Conservation (phyloP, 148 eudicot genomes). For the Beta vulgaris region DNA sequence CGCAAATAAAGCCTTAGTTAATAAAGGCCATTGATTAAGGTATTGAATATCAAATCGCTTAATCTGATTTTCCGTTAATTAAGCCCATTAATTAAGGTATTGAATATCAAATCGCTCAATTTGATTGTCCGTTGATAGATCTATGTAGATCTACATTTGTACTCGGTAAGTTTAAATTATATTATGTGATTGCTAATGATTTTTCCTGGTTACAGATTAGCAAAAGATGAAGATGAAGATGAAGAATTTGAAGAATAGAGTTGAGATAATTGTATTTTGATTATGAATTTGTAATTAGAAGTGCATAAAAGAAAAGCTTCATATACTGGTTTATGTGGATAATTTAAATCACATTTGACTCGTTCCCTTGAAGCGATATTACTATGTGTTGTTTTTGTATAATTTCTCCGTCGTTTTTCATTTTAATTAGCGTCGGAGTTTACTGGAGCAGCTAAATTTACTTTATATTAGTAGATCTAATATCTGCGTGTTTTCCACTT, state of each 20-base stretch:
- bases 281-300: not conserved
- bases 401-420: not conserved
- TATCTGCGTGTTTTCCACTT: too few relatives aligned
- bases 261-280: not conserved
- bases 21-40: constrained; percentile 3
- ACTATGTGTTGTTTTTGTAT: not conserved
- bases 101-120: not conserved
- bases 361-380: not conserved
- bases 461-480: too few relatives aligned
- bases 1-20: not conserved
- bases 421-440: not conserved
- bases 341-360: not conserved
- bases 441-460: not conserved
- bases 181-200: too few relatives aligned
- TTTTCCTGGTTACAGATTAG: too few relatives aligned
- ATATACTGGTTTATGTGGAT: not conserved
- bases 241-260: too few relatives aligned
- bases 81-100: not conserved
- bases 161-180: too few relatives aligned
- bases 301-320: not conserved
- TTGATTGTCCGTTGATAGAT: too few relatives aligned
- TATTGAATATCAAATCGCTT: not conserved
- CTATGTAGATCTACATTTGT: too few relatives aligned
- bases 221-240: too few relatives aligned
- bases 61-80: not conserved